Conservation (phyloP, 2,329 filamentous ascomycete species). For the Arthrobotrys conoides region DNA sequence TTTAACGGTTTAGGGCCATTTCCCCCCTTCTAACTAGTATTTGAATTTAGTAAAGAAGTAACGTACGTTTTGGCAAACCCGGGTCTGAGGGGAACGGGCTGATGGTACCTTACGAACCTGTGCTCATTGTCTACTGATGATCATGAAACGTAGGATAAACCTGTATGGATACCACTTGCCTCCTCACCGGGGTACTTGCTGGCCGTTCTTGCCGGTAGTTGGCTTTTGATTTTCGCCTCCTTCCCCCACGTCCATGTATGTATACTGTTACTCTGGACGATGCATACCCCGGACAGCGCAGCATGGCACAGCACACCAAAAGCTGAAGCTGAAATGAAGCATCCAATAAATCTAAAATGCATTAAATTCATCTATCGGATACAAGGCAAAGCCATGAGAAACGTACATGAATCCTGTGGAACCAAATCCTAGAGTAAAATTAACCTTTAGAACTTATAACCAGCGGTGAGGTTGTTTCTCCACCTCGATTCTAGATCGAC, state of each 20-base stretch:
- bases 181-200: not conserved
- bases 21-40: too few species aligned
- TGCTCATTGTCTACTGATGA: constrained; percentile 35
- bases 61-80: constrained; percentile 8
- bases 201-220: not conserved
- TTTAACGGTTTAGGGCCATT: not conserved
- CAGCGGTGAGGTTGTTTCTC: not conserved
- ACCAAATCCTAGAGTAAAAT: not conserved
- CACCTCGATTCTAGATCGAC: constrained; percentile 5
- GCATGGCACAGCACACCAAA: not conserved
- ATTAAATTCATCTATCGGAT: constrained; percentile 11
- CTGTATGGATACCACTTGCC: constrained; percentile 2
- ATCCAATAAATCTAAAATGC: not conserved
- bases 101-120: constrained; percentile 23
- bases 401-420: not conserved
- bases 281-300: not conserved
- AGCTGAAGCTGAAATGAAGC: constrained; percentile 13
- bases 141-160: constrained; percentile 44
- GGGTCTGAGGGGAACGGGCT: not conserved
- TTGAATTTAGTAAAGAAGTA: too few species aligned
- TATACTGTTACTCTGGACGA: not conserved
- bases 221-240: constrained; percentile 17
- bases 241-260: not conserved
- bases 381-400: not conserved
- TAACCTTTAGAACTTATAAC: not conserved